Conservation (phyloP, 2,329 filamentous ascomycete species). For the Claviceps sorghi region DNA sequence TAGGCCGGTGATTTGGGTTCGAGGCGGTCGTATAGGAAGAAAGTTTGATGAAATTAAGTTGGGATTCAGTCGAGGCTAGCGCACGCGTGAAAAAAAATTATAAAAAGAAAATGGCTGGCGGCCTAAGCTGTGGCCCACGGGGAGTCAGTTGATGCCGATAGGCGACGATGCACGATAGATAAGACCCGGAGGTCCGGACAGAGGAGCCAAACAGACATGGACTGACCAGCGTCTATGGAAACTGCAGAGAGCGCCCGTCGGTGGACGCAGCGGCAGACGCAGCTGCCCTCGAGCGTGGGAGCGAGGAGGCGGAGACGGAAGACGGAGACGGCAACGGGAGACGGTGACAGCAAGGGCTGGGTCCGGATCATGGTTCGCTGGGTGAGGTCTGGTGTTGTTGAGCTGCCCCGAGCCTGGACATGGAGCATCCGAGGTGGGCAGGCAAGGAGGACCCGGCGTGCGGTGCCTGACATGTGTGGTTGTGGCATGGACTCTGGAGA, state of each 20-base stretch:
- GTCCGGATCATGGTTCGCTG: neutral
- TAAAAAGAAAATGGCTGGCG: too few species aligned
- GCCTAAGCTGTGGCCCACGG: neutral
- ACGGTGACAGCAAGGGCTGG: neutral
- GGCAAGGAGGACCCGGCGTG: neutral
- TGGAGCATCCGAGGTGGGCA: neutral
- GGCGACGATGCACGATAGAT: neutral
- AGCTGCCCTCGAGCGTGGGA: neutral
- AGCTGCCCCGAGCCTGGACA: neutral
- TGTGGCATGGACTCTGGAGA: too few species aligned
- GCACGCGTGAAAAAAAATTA: neutral
- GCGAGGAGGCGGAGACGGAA: too few species aligned
- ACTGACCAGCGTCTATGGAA: neutral
- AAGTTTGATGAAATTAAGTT: neutral
- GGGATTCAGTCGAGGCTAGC: neutral
- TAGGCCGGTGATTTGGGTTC: neutral
- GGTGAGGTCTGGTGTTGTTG: neutral
- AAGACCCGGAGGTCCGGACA: neutral
- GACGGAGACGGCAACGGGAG: neutral
- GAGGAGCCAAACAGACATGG: neutral
- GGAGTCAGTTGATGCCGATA: neutral
- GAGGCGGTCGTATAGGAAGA: neutral
- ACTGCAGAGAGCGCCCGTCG: neutral
- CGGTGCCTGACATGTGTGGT: neutral
- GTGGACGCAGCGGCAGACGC: neutral